Percentiles rank a stretch among this genome's conserved stretches.
These are phyloP conservation scores for Colletotrichum viniferum DNA, from an alignment of 2,329 filamentous ascomycete species.

Conservation along the genomic window DNA sequence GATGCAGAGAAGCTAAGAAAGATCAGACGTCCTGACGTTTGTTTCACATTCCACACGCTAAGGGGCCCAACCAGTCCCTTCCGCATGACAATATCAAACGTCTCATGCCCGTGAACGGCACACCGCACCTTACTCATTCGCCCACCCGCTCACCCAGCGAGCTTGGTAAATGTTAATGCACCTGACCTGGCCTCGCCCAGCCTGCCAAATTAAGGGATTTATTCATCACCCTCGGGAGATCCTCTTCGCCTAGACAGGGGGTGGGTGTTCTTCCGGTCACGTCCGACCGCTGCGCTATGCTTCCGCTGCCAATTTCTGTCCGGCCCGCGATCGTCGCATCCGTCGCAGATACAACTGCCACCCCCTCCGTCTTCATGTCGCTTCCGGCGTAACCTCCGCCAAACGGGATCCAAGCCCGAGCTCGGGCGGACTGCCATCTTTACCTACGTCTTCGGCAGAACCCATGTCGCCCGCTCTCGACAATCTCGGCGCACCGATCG, in stretches of 20 bases:
- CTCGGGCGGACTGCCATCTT: background rate
- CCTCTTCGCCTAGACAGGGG: background rate
- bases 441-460: background rate
- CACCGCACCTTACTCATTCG: background rate
- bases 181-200: background rate
- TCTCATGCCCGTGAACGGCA: background rate
- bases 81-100: background rate
- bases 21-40: background rate
- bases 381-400: background rate
- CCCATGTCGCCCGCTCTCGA: background rate
- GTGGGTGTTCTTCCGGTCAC: background rate
- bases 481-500: background rate
- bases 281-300: background rate
- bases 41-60: background rate
- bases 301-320: conserved; percentile 5
- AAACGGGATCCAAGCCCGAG: background rate
- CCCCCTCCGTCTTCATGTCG: conserved; percentile 6
- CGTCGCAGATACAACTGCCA: conserved; percentile 13
- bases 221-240: background rate
- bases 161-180: background rate
- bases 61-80: background rate
- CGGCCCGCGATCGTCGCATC: conserved; percentile 12
- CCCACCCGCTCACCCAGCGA: background rate
- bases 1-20: background rate
- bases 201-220: background rate